Percentiles rank a stretch among this genome's conserved stretches.
These are phyloP conservation scores for Solidago caesia DNA, from an alignment of 129 eudicot genomes.

Conservation along the genomic window DNA sequence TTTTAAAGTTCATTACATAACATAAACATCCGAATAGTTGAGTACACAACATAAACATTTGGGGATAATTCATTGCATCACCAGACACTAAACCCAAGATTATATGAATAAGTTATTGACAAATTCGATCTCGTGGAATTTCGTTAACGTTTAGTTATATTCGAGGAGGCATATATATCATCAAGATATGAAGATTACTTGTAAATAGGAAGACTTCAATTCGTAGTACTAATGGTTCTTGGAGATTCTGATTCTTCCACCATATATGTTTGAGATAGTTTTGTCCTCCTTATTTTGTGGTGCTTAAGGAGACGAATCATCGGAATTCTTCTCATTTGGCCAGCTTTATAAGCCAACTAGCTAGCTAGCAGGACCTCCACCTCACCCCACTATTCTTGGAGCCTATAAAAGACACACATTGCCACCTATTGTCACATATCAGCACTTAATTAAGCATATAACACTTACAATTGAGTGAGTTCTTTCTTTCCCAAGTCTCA, in stretches of 20 bases:
- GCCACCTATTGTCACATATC: constrained; percentile 39
- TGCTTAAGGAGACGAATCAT: constrained; percentile 40
- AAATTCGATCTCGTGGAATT: not conserved
- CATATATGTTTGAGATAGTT: not conserved
- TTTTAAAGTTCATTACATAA: no score
- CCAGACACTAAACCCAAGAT: no score
- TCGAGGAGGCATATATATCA: constrained; percentile 20
- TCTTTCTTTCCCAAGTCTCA: not conserved
- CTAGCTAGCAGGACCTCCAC: constrained; percentile 42
- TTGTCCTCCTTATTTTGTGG: constrained; percentile 34
- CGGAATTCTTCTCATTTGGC: constrained; percentile 33
- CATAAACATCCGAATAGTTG: no score
- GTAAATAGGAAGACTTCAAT: constrained; percentile 6
- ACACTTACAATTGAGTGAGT: constrained; percentile 14
- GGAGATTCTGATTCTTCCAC: constrained; percentile 38
- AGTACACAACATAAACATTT: no score
- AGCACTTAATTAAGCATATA: constrained; percentile 11
- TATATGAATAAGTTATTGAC: no score
- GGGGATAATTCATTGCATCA: no score
- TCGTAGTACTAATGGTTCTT: constrained; percentile 18
- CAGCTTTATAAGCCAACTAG: constrained; percentile 40
- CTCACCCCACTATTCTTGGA: constrained; percentile 39
- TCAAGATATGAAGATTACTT: constrained; percentile 18
- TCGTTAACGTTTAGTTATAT: not conserved
- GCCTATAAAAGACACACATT: constrained; percentile 59